Evolutionary conservation across 345 rosid genomes (phyloP).

Genomic region (Excoecaria agallocha): DNA sequence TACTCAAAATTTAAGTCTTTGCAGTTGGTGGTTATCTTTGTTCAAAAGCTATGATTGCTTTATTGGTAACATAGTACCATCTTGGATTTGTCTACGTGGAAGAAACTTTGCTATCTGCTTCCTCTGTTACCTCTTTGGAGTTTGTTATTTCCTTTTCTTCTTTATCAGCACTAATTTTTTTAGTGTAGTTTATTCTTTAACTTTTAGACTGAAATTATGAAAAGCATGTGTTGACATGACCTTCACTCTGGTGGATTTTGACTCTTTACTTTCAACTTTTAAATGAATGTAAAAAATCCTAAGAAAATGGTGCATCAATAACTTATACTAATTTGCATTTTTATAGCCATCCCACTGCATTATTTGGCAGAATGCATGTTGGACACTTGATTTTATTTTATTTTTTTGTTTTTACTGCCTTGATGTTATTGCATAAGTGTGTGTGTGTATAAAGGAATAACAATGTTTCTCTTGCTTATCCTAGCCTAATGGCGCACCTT

Average conservation of each 20-base stretch:
- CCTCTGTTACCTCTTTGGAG: neutral
- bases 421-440: neutral
- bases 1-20: neutral
- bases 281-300: neutral
- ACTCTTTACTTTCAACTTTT: neutral
- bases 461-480: neutral
- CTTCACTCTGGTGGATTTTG: neutral
- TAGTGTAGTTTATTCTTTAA: neutral
- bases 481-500: conserved; percentile 68
- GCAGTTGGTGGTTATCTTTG: neutral
- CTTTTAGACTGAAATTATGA: neutral
- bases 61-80: neutral
- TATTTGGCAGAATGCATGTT: neutral
- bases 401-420: conserved; percentile 2
- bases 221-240: neutral
- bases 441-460: too few species aligned
- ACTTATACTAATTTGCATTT: neutral
- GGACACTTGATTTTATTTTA: neutral
- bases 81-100: neutral
- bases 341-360: neutral
- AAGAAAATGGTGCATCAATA: neutral
- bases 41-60: neutral
- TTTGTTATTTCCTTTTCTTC: neutral
- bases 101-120: neutral
- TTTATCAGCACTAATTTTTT: neutral